phyloP scores from a whole-genome alignment of 2,329 filamentous ascomycete species.

The Venturia pyrina region DNA sequence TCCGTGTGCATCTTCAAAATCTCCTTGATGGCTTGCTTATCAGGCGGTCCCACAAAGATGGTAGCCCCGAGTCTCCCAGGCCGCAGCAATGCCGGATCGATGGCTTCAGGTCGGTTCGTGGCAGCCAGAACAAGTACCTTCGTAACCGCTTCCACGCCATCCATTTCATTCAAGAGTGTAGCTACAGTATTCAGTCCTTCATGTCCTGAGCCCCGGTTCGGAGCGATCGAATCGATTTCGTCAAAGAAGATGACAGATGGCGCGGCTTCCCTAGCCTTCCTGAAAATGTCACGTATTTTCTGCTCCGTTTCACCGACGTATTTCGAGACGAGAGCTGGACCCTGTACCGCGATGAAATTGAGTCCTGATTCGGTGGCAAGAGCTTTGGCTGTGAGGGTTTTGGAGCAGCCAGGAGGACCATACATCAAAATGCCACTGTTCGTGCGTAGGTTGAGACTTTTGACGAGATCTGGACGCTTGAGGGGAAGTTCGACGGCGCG shows the following conservation, averaged over 20 bases:
- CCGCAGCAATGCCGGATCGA: constrained; percentile 78
- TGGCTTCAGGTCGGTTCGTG: constrained; percentile 77
- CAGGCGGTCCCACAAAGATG: constrained; percentile 77
- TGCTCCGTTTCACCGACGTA: constrained; percentile 94
- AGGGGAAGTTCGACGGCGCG: constrained; percentile 47
- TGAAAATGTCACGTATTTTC: constrained; percentile 73
- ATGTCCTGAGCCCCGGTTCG: constrained; percentile 40
- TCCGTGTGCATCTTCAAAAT: constrained; percentile 60
- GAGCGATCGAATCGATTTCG: constrained; percentile 81
- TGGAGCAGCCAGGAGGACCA: constrained; percentile 88
- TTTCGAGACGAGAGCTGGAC: constrained; percentile 88
- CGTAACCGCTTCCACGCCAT: constrained; percentile 76
- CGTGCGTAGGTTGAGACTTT: constrained; percentile 43
- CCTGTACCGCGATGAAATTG: constrained; percentile 92
- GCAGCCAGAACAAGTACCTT: constrained; percentile 83
- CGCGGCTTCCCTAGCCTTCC: constrained; percentile 71
- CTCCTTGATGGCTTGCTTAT: constrained; percentile 59
- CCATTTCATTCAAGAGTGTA: constrained; percentile 88
- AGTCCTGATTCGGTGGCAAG: constrained; percentile 82
- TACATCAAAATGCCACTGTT: constrained; percentile 82
- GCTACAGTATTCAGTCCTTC: constrained; percentile 72
- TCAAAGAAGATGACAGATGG: constrained; percentile 96
- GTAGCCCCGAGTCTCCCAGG: constrained; percentile 78
- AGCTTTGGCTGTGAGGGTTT: constrained; percentile 85
- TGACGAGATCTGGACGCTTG: constrained; percentile 41